Evolutionary conservation across 257 asterid genomes (phyloP), one percentile per base, ranked within the genome.

Genomic region (Anisodus acutangulus): DNA sequence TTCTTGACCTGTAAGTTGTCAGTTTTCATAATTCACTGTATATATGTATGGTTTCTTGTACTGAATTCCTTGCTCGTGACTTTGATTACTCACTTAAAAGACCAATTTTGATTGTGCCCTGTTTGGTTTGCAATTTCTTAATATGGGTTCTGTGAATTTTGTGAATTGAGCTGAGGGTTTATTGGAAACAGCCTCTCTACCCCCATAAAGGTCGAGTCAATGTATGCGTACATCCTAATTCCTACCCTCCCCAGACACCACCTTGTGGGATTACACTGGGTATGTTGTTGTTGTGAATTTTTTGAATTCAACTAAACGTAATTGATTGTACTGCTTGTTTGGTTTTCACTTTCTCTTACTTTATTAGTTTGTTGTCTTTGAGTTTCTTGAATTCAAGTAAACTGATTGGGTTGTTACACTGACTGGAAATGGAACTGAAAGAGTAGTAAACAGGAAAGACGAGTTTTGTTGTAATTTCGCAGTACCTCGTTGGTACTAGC

Each of bases 1-100:
- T 97, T 62, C 89, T 97, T 86, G 97, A 95, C 90, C 95, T 97
- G 99, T 95, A 88, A 87, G 95, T 91, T 93, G 62, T 15, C 60
- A 49, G 49, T 54, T 16, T 43, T 59, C 79, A 59, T 22, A 35
- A 55, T 80, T 64, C 15, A 9, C 67, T 84, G 0, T 19, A 8
- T 41, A 9, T 12, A 49, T 66, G 37, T 3, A 63, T 35, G 26
- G 6, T 55, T 9, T 43, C 43, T 9, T 31, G 35, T 31, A 31
- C 17, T 11, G 70, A 83, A 47, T 66, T 74, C 8, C 2, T 78
- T 66, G 79, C 68, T 82, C 79, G 74, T 64, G 79, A 58, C 79
- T 82, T 39, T 82, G n/a, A 82, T 66, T 79, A 66, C 2, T 47
- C 79, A 43, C 53, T 66, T 82, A 5, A 6, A 0, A 41, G 19